These are phyloP conservation scores for Kwoniella dendrophila DNA, from an alignment of 768 basidiomycete species.

Conservation along the genomic window DNA sequence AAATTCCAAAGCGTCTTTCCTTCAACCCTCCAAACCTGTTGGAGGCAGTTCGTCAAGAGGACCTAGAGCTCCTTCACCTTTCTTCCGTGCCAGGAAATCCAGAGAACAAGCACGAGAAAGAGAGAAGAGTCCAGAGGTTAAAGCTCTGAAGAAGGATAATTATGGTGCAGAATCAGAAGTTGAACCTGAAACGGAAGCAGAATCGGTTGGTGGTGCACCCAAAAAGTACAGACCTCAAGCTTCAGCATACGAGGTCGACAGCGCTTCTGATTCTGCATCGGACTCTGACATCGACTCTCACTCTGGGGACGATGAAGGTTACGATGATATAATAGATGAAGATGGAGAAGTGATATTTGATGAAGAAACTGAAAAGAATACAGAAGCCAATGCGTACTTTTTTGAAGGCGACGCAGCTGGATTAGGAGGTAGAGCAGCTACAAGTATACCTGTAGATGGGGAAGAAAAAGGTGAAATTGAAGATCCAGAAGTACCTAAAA, in stretches of 20 bases:
- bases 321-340: constrained; percentile 61
- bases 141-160: constrained; percentile 59
- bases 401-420: constrained; percentile 51
- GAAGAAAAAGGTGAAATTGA: constrained; percentile 1
- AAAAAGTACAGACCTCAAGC: constrained; percentile 69
- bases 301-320: constrained; percentile 42
- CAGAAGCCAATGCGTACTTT: constrained; percentile 68
- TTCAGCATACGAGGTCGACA: constrained; percentile 50
- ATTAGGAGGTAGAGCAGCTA: constrained; percentile 32
- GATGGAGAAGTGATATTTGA: constrained; percentile 64
- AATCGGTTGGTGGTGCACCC: constrained; percentile 49
- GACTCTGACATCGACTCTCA: constrained; percentile 19
- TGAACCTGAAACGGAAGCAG: constrained; percentile 62
- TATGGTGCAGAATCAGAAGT: constrained; percentile 18
- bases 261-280: constrained; percentile 34
- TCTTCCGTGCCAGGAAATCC: constrained; percentile 66
- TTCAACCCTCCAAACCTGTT: constrained; percentile 47
- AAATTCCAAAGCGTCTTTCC: constrained; percentile 53
- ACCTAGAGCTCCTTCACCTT: constrained; percentile 66
- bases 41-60: constrained; percentile 44
- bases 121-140: constrained; percentile 61
- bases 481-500: constrained; percentile 6
- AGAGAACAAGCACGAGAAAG: constrained; percentile 66
- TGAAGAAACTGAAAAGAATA: constrained; percentile 81
- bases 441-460: background rate